Percentiles rank a stretch among this genome's conserved stretches.
Evolutionary conservation across 805 yeast genomes (phyloP).

Genomic region (Sugiyamaella marilandica): DNA sequence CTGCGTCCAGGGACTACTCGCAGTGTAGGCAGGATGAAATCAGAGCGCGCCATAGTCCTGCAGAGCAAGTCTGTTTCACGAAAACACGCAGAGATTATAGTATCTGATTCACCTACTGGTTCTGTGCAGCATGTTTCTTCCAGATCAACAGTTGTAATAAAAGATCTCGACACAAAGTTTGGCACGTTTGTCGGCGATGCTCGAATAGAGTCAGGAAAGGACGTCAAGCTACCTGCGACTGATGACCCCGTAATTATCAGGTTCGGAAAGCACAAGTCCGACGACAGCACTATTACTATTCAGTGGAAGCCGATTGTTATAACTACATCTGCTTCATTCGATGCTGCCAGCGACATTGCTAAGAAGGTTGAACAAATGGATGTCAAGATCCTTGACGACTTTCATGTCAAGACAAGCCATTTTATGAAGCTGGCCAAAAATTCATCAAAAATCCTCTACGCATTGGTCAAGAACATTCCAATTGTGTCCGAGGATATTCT

Average conservation of each 20-base stretch:
- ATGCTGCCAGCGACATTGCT: not conserved
- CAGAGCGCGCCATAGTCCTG: slow-evolving; percentile 14
- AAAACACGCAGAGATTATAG: slow-evolving; percentile 21
- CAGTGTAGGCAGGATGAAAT: slow-evolving; percentile 23
- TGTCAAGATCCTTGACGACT: slow-evolving; percentile 25
- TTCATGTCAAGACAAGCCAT: slow-evolving; percentile 26
- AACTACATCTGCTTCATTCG: slow-evolving; percentile 21
- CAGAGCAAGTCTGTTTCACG: slow-evolving; percentile 27
- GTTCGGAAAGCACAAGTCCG: slow-evolving; percentile 22
- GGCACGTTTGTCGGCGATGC: slow-evolving; percentile 22
- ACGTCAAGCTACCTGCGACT: not conserved
- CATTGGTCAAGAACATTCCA: slow-evolving; percentile 32
- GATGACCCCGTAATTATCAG: slow-evolving; percentile 7
- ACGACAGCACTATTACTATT: slow-evolving; percentile 18
- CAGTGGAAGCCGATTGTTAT: slow-evolving; percentile 27
- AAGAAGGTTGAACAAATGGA: slow-evolving; percentile 26
- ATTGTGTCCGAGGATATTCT: slow-evolving; percentile 28
- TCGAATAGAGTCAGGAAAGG: slow-evolving; percentile 8
- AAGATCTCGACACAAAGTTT: slow-evolving; percentile 27
- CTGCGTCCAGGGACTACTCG: slow-evolving; percentile 25
- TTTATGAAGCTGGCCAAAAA: slow-evolving; percentile 24
- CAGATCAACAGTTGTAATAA: slow-evolving; percentile 17
- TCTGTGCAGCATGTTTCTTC: slow-evolving; percentile 18
- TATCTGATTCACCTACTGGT: slow-evolving; percentile 12
- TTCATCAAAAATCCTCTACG: slow-evolving; percentile 32